Conservation (phyloP, 805 yeast species). For the Saccharomycopsis javanensis region DNA sequence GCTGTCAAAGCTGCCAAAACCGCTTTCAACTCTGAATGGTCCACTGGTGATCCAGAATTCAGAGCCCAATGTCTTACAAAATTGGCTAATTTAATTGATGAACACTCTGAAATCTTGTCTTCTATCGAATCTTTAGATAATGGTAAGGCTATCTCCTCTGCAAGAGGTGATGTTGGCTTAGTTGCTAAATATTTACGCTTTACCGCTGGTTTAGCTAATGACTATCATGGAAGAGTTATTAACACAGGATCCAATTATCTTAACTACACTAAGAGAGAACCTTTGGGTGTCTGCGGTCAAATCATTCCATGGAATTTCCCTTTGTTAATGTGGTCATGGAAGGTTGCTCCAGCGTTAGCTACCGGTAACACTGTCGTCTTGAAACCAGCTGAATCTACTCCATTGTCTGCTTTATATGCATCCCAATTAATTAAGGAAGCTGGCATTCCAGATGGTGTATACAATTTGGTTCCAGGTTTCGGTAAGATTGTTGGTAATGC, state of each 20-base stretch:
- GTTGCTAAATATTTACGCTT: conserved; percentile 57
- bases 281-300: conserved; percentile 76
- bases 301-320: conserved; percentile 86
- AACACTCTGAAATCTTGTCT: conserved; percentile 52
- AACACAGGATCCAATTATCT: conserved; percentile 56
- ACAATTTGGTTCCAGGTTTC: conserved; percentile 64
- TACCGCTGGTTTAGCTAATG: conserved; percentile 67
- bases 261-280: conserved; percentile 60
- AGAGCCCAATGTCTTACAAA: conserved; percentile 46
- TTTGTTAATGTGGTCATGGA: conserved; percentile 70
- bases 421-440: conserved; percentile 55
- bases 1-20: conserved; percentile 61
- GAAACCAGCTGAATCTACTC: conserved; percentile 73
- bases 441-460: conserved; percentile 68
- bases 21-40: conserved; percentile 54
- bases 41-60: conserved; percentile 44
- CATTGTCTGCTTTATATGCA: conserved; percentile 58
- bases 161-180: conserved; percentile 60
- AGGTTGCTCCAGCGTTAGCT: conserved; percentile 68
- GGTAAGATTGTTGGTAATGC: conserved; percentile 69
- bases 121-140: conserved; percentile 66
- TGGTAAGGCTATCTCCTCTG: conserved; percentile 61
- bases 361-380: conserved; percentile 66
- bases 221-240: conserved; percentile 53
- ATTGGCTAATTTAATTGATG: conserved; percentile 62